Base-by-base conservation (phyloP, 2,329 filamentous ascomycete species). In the Aureobasidium sp. region DNA sequence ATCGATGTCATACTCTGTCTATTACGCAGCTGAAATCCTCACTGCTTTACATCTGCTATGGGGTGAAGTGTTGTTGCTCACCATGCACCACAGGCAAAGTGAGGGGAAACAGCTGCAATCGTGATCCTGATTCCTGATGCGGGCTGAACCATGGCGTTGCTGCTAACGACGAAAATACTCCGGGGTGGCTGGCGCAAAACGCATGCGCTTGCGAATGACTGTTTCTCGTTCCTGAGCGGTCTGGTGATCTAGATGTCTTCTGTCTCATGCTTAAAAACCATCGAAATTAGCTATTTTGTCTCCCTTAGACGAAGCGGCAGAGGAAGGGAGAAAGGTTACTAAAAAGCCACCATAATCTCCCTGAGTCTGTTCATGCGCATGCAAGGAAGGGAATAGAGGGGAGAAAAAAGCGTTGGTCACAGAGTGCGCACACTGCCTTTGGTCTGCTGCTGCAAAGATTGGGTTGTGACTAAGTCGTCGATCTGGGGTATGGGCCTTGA, bases 261-360 rank as follows among this genome's bases (percentile, higher is more conserved):
- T 53, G 52, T 56, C 37, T 56, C 52, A 56, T 44, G 39, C 41
- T 34, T 56, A 55, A n/a, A n/a, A n/a, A n/a, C n/a, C n/a, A n/a
- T n/a, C n/a, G n/a, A n/a, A n/a, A n/a, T n/a, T n/a, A n/a, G n/a
- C n/a, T n/a, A n/a, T n/a, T n/a, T n/a, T n/a, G n/a, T n/a, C 5
- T 51, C 29, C 25, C 20, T 25, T 36, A 15, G 8, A 25, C 1
- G 29, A n/a, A 47, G n/a, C n/a, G 31, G 48, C n/a, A 31, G 31
- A 17, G 20, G 9, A 17, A 7, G 36, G 17, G 14, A 51, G 6
- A 29, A 36, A 25, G 36, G 36, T 55, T 37, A 15, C 20, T 20
- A 14, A 55, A 14, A 55, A 55, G 51, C 51, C 51, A 55, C 31
- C 51, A 42, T n/a, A 55, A 42, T 42, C 37, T 55, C 51, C 51